phyloP scores from a whole-genome alignment of 257 asterid species.

The Fraxinus anomala region DNA sequence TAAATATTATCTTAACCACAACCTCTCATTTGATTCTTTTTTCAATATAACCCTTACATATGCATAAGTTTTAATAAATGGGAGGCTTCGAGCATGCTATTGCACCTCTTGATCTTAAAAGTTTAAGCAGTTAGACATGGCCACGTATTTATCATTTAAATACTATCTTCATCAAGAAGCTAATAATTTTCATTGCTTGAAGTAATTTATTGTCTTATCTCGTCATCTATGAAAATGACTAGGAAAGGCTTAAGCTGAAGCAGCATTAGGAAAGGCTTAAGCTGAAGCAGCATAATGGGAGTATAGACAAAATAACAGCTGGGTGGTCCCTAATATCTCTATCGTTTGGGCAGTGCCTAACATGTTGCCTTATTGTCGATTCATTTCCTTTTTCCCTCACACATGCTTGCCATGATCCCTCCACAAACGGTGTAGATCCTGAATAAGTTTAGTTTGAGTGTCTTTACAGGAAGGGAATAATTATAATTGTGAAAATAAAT shows the following conservation, averaged over 20 bases:
- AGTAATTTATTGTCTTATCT: neutral
- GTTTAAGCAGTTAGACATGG: neutral
- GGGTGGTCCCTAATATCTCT: neutral
- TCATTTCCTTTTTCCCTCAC: neutral
- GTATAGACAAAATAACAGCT: neutral
- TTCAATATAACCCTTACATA: neutral
- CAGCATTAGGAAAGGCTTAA: neutral
- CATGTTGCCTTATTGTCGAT: neutral
- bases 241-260: neutral
- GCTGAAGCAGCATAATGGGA: neutral
- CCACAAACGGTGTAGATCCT: neutral
- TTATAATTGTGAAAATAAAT: neutral
- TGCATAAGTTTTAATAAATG: neutral
- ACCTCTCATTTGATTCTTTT: neutral
- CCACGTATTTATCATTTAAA: neutral
- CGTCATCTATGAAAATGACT: neutral
- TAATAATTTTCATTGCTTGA: neutral
- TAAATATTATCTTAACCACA: no score
- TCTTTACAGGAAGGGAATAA: neutral
- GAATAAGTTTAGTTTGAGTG: neutral
- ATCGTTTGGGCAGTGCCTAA: neutral
- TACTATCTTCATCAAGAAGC: neutral
- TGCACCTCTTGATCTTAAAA: no score
- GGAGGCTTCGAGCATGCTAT: neutral
- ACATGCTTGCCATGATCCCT: neutral